Conservation (phyloP, 768 basidiomycete species). For the Boletus tylopilopsis region DNA sequence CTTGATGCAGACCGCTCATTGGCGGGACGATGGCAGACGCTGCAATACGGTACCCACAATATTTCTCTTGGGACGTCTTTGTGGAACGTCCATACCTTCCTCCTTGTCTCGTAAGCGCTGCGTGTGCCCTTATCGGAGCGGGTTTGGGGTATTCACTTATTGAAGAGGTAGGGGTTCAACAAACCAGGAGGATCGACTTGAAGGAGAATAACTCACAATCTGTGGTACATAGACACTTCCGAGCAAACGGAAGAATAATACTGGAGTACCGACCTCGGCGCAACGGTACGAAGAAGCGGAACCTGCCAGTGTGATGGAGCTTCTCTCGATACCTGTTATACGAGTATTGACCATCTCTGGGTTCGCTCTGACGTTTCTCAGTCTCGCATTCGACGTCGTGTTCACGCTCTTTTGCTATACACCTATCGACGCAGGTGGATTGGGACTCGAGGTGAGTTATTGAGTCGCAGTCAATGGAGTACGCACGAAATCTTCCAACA, state of each 20-base stretch:
- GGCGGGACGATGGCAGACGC: constrained; percentile 21
- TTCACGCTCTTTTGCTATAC: constrained; percentile 67
- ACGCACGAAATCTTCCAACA: constrained; percentile 14
- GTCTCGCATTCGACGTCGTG: constrained; percentile 56
- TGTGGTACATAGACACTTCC: constrained; percentile 13
- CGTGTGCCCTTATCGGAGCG: constrained; percentile 5
- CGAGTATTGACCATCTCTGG: constrained; percentile 50
- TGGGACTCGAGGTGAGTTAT: constrained; percentile 46
- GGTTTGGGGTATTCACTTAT: constrained; percentile 15
- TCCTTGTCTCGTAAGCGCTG: constrained; percentile 15
- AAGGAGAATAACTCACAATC: background rate
- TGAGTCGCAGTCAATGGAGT: constrained; percentile 12
- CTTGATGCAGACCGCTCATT: constrained; percentile 14
- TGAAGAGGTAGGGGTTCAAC: constrained; percentile 13
- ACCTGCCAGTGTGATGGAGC: constrained; percentile 28
- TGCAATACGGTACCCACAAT: constrained; percentile 11
- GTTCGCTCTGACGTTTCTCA: constrained; percentile 47
- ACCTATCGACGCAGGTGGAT: constrained; percentile 49
- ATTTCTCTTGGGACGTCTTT: constrained; percentile 14
- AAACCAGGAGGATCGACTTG: too few relatives aligned
- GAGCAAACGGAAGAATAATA: constrained; percentile 12
- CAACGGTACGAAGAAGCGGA: background rate
- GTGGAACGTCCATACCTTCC: constrained; percentile 14
- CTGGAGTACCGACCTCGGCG: too few relatives aligned
- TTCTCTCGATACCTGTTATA: constrained; percentile 49